Evolutionary conservation across 169 alveolate genomes (phyloP).

Genomic region (Cryptosporidium tyzzeri): DNA sequence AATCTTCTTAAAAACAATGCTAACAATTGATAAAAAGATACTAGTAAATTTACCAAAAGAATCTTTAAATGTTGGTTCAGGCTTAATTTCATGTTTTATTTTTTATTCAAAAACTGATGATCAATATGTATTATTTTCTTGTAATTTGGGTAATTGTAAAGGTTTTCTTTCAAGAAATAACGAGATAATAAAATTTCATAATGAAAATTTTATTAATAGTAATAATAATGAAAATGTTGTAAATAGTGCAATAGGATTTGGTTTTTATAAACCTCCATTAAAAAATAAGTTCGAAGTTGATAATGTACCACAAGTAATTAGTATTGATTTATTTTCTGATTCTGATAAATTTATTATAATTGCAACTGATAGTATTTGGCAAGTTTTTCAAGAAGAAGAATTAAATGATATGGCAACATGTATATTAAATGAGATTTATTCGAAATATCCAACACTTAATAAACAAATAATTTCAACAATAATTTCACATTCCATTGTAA

Average conservation of each 20-base stretch:
- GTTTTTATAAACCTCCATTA: slow-evolving; percentile 57
- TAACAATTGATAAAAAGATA: slow-evolving; percentile 29
- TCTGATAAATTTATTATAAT: slow-evolving; percentile 26
- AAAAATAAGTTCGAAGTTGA: slow-evolving; percentile 20
- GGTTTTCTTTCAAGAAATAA: slow-evolving; percentile 55
- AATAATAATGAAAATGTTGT: not conserved
- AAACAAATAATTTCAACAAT: slow-evolving; percentile 51
- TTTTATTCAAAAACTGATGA: slow-evolving; percentile 16
- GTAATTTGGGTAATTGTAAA: slow-evolving; percentile 47
- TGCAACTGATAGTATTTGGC: slow-evolving; percentile 66
- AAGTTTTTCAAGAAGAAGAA: slow-evolving; percentile 58
- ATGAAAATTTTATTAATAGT: not conserved
- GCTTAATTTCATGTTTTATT: slow-evolving; percentile 36
- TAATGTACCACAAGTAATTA: slow-evolving; percentile 59
- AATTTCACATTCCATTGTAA: slow-evolving; percentile 44
- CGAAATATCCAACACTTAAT: slow-evolving; percentile 17
- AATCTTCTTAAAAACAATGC: slow-evolving; percentile 30
- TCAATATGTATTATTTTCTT: slow-evolving; percentile 29
- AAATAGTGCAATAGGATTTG: slow-evolving; percentile 44
- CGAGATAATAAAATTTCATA: slow-evolving; percentile 9
- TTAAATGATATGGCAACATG: slow-evolving; percentile 11
- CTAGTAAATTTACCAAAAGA: slow-evolving; percentile 1
- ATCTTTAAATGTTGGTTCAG: slow-evolving; percentile 36
- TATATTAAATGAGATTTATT: slow-evolving; percentile 14
- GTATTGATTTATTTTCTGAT: slow-evolving; percentile 34